Percentiles rank a stretch among this genome's conserved stretches.
Conservation (phyloP, 192 early-diverging fungal species). For the Coemansia sp. region DNA sequence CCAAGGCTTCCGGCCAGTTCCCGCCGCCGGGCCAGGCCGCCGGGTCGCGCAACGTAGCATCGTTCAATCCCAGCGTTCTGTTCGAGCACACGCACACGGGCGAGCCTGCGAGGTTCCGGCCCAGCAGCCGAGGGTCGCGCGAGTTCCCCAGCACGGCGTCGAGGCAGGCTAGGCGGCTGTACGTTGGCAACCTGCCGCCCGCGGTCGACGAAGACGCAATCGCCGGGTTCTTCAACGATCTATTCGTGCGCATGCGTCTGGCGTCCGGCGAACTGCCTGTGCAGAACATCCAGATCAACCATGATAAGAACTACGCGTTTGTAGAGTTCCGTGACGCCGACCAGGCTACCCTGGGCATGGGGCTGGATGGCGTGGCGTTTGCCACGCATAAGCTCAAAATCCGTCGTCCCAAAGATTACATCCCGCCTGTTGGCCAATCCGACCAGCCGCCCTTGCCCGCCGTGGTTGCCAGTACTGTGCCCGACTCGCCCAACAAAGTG, state of each 20-base stretch:
- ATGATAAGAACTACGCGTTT: constrained; percentile 96
- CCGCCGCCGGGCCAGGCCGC: constrained; percentile 35
- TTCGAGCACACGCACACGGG: constrained; percentile 53
- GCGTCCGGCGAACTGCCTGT: constrained; percentile 70
- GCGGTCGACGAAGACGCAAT: constrained; percentile 69
- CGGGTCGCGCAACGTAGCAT: constrained; percentile 42
- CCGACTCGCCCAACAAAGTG: constrained; percentile 89
- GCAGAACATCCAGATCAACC: constrained; percentile 80
- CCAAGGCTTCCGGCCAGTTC: constrained; percentile 77
- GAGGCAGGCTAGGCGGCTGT: constrained; percentile 82
- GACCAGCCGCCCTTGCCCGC: constrained; percentile 68
- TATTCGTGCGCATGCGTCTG: constrained; percentile 75
- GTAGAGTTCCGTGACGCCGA: constrained; percentile 90
- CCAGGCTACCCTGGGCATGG: constrained; percentile 87
- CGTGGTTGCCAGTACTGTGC: constrained; percentile 85
- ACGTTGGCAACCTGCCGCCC: constrained; percentile 87
- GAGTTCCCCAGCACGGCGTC: constrained; percentile 50
- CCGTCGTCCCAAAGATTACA: constrained; percentile 93
- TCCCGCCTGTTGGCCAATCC: constrained; percentile 55
- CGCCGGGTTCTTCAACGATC: constrained; percentile 81
- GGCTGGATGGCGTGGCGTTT: constrained; percentile 89
- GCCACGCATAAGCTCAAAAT: constrained; percentile 81
- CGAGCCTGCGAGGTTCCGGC: constrained; percentile 45
- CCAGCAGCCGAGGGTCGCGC: constrained; percentile 45
- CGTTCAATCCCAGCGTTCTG: constrained; percentile 40